Base-by-base conservation (phyloP, 768 basidiomycete genomes). In the Suillus subaureus region DNA sequence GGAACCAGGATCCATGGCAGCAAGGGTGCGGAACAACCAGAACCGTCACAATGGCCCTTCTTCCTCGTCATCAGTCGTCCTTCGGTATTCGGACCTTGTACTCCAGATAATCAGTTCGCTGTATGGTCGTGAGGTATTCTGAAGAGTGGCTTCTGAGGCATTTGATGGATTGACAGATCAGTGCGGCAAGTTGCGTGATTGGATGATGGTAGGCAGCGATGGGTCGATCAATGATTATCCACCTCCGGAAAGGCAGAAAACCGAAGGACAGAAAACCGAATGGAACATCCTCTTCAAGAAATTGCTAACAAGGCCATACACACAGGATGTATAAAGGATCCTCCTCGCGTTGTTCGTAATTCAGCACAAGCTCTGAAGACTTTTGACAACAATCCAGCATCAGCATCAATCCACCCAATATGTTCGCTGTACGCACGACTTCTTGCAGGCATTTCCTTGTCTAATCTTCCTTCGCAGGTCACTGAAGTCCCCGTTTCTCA, bases 401-500 rank as follows among this genome's bases (percentile, higher is more conserved):
- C 39, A 58, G 18, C 21, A 28, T 26, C 11, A 40, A 40, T 16
- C 26, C 39, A 28, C 28, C 39, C 39, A 28, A 26, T 28, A 58
- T 58, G 57, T 40, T 40, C 57, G 28, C 39, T 11, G 57, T 58
- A 58, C 26, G 57, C 26, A 6, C 39, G 9, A 18, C 11, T 18
- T 40, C 9, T 28, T 58, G 39, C 23, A 58, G 6, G 18, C 6
- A 40, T 23, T 40, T 58, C 39, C 11, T 40, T 28, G 11, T 39
- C 57, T 58, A 40, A 58, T 18, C 26, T 7, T 40, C 39, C 21
- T 55, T 58, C 6, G 11, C 57, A 58, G 57, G 57, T 40, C 37
- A 18, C 39, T 40, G 57, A 58, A 58, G 39, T 40, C 57, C 57
- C 39, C 12, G 57, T 58, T 40, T 58, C 57, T 18, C 26, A 58